Percentiles rank a stretch among this genome's conserved stretches.
These are phyloP conservation scores for Golubevia sp. DNA, from an alignment of 1,284 basidiomycete species.

Conservation along the genomic window DNA sequence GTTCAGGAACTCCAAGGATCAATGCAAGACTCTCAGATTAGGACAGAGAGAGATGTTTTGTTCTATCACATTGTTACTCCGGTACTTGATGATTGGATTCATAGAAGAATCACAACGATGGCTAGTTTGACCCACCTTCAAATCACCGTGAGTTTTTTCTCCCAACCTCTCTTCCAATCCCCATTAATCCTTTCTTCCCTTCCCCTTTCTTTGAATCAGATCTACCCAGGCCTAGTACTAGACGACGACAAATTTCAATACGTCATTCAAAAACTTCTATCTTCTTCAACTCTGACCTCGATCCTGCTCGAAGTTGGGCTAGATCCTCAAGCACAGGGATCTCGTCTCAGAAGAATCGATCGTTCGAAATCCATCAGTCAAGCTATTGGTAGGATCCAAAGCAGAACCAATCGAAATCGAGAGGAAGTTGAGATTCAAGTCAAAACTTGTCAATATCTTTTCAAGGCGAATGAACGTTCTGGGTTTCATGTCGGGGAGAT, in stretches of 20 bases:
- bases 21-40: no score
- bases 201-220: constrained; percentile 1
- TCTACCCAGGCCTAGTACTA: constrained; percentile 25
- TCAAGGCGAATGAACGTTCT: no score
- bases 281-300: neutral
- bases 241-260: constrained; percentile 37
- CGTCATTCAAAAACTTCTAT: constrained; percentile 26
- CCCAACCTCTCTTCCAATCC: neutral
- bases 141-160: constrained; percentile 12
- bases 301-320: neutral
- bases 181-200: neutral
- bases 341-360: neutral
- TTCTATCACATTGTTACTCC: constrained; percentile 25
- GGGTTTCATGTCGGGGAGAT: no score
- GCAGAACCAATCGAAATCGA: no score
- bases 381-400: neutral
- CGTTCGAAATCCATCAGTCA: neutral
- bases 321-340: neutral
- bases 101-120: constrained; percentile 16
- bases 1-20: no score
- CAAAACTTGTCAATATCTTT: no score
- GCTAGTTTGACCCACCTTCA: constrained; percentile 23
- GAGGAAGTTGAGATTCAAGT: no score
- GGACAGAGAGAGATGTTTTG: no score
- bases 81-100: constrained; percentile 27